Percentiles rank a stretch among this genome's conserved stretches.
Conservation (phyloP, 345 rosid genomes). For the Heritiera littoralis region DNA sequence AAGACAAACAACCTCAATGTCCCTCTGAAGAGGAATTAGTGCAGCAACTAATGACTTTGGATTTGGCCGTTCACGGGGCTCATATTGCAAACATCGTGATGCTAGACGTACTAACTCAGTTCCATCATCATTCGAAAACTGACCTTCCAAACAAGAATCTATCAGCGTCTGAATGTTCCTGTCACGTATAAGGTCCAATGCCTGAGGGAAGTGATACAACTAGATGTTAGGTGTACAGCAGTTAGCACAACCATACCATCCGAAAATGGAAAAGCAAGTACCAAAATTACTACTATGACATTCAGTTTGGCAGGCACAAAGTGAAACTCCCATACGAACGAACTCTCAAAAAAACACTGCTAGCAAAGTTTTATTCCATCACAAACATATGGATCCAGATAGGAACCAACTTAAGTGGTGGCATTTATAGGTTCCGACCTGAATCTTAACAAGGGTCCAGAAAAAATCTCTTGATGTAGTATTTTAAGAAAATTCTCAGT, state of each 20-base stretch:
- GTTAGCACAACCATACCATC: background rate
- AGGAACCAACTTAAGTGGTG: background rate
- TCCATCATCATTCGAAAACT: slow-evolving; percentile 77
- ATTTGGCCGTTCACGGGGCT: slow-evolving; percentile 91
- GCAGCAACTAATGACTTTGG: slow-evolving; percentile 75
- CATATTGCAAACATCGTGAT: slow-evolving; percentile 89
- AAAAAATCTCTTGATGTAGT: background rate
- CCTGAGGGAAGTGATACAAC: slow-evolving; percentile 46
- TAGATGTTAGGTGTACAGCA: slow-evolving; percentile 16
- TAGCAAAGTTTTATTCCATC: background rate
- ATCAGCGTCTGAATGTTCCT: slow-evolving; percentile 82
- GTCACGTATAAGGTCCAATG: slow-evolving; percentile 90
- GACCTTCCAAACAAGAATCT: slow-evolving; percentile 95
- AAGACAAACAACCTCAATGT: slow-evolving; percentile 56
- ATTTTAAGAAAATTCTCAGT: slow-evolving; percentile 1
- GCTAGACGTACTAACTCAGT: slow-evolving; percentile 90
- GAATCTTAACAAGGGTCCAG: background rate
- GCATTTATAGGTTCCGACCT: background rate
- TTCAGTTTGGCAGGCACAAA: background rate
- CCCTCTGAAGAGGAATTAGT: slow-evolving; percentile 84
- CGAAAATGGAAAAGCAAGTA: background rate
- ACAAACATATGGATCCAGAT: background rate
- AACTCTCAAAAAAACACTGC: background rate
- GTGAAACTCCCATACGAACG: background rate
- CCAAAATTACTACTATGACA: background rate